Base-by-base conservation (phyloP, 208 protist species). In the Crithidia bombi region DNA sequence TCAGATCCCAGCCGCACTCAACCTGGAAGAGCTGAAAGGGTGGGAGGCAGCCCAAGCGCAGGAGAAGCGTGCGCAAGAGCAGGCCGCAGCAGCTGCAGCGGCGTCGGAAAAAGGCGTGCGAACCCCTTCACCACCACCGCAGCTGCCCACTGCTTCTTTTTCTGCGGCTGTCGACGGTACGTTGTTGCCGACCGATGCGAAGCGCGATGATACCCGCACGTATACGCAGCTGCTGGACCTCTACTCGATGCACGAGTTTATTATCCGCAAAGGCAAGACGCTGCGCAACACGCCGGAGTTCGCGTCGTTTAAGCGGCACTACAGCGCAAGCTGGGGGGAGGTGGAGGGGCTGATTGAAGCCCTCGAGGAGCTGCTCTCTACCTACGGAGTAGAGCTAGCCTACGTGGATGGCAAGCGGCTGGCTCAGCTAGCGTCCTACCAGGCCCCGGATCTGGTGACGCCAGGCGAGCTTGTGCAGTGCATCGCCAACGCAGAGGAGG, bases 221-320 rank as follows among this genome's bases (percentile, higher is more conserved):
- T 98, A 98, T 81, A 82, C 88, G 17, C 89, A 98, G 68, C 84
- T 98, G 39, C 85, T 98, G 6, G 94, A 98, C 65, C 66, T 95
- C 32, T 98, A 98, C 72, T 97, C 92, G n/a, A 95, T 98, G 90
- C 91, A 98, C 76, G 92, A 98, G 80, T 96, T 98, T 52, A 95
- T 96, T 64, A 94, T 98, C 62, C 89, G 94, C 30, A 96, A 96
- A 65, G 94, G 94, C 26, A 82, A 78, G 36, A 84, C 90, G 14
- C 82, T 98, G 17, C 82, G 87, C 49, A 94, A 81, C 54, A 98
- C 94, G 30, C 94, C 94, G 4, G 91, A 98, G 79, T 98, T 96
- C 75, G 85, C 85, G 21, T 96, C 91, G 17, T 98, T 95, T 63
- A 92, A 97, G 69, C 78, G 94, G 56, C 79, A 89, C 62, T 96